These are phyloP conservation scores for Scytalidium sp. DNA, from an alignment of 2,329 filamentous ascomycete genomes.

Conservation along the genomic window DNA sequence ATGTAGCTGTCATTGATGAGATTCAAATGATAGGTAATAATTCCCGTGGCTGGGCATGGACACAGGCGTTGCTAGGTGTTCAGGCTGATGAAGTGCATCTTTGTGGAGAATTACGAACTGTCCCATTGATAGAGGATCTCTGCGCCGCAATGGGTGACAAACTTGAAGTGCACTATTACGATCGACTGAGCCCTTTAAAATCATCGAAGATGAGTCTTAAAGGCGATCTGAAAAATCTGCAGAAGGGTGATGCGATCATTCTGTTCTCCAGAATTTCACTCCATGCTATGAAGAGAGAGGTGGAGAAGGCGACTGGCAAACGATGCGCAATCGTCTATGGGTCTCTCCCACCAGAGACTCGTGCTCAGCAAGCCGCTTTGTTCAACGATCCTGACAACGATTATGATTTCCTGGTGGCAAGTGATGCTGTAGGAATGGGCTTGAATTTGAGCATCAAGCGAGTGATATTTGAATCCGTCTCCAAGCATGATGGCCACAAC, in stretches of 20 bases:
- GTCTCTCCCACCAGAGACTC: constrained; percentile 84
- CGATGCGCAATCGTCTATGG: constrained; percentile 94
- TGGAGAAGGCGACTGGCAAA: constrained; percentile 72
- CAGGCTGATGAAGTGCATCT: constrained; percentile 88
- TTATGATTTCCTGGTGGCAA: constrained; percentile 91
- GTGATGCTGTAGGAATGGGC: constrained; percentile 96
- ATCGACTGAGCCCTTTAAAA: constrained; percentile 76
- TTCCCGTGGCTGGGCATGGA: constrained; percentile 92
- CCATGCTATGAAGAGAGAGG: constrained; percentile 72
- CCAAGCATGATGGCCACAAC: constrained; percentile 65
- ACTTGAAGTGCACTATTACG: constrained; percentile 76
- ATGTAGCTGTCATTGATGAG: constrained; percentile 96
- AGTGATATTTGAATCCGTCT: constrained; percentile 77
- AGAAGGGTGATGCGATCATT: constrained; percentile 90
- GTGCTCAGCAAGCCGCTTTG: constrained; percentile 83
- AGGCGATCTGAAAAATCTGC: constrained; percentile 61
- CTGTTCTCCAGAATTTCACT: constrained; percentile 80
- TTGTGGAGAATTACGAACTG: constrained; percentile 83
- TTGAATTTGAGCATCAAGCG: constrained; percentile 90
- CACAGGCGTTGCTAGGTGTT: constrained; percentile 81
- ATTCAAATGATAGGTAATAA: constrained; percentile 91
- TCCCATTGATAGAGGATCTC: constrained; percentile 74
- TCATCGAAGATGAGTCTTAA: constrained; percentile 61
- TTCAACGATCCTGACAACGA: constrained; percentile 97
- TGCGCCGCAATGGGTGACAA: constrained; percentile 79